Base-by-base conservation (phyloP, 164 flowering plant genomes). In the Litsea cubeba region DNA sequence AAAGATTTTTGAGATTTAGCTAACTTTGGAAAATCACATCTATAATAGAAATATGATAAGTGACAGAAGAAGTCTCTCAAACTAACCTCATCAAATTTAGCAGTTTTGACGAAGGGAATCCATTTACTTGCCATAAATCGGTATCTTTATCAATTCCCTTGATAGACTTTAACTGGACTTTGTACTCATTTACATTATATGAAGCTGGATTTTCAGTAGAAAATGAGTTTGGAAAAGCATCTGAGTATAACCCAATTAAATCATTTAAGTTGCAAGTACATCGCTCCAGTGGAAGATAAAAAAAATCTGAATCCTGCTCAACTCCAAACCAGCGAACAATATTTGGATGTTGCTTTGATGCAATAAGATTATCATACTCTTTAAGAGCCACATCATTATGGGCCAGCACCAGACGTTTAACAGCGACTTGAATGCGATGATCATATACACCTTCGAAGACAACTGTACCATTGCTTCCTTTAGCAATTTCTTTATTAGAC, bases 391-490 rank as follows among this genome's bases (percentile, higher is more conserved):
- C 88, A 70, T 91, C 93, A 78, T 90, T 89, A 77, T 93, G 97
- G 51, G 91, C 74, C 72, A 74, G 82, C 58, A 93, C 90, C 82
- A 95, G 93, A 74, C 99, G 97, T 80, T 95, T 95, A 57, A 95
- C 95, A 79, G 99, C 98, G 57, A 92, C 99, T 7, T 7, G 40
- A 32, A 82, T 81, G 57, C 93, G 96, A 50, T 91, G 94, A 77
- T 90, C 91, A 79, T 88, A 86, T 12, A 75, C 73, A 73, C 99
- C 99, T 79, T 95, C 95, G 32, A 91, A 83, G 35, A 95, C 91
- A 79, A 91, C 71, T 2, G 98, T 95, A 12, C 99, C 99, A 81
- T 93, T 93, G 83, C 99, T 93, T 72, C 99, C 99, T 78, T 87
- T 93, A 12, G 96, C 98, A 78, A 95, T 95, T 81, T 88, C 96